phyloP scores from a whole-genome alignment of 257 asterid genomes.

The Echites panduratus region DNA sequence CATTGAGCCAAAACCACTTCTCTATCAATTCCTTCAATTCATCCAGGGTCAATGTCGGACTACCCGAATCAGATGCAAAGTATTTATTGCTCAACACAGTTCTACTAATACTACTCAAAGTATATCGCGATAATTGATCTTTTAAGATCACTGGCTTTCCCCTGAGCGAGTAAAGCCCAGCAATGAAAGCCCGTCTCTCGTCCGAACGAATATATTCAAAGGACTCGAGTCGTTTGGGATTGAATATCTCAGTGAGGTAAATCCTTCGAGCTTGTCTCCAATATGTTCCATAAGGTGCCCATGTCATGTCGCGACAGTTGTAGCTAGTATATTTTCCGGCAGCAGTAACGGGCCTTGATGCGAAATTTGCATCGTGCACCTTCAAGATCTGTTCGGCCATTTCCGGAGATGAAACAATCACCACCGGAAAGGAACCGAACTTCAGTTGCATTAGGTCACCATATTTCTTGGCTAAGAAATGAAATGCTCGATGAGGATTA shows the following conservation, averaged over 20 bases:
- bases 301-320: conserved; percentile 22
- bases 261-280: conserved; percentile 35
- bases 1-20: conserved; percentile 34
- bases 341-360: conserved; percentile 34
- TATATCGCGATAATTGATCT: conserved; percentile 17
- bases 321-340: conserved; percentile 32
- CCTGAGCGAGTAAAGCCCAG: conserved; percentile 14
- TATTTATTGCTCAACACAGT: conserved; percentile 20
- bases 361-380: conserved; percentile 25
- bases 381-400: conserved; percentile 36
- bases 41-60: neutral
- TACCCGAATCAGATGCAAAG: conserved; percentile 9
- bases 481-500: conserved; percentile 19
- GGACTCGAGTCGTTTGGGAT: conserved; percentile 21
- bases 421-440: conserved; percentile 27
- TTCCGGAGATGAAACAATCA: conserved; percentile 36
- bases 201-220: conserved; percentile 28
- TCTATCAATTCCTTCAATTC: conserved; percentile 28
- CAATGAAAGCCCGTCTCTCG: conserved; percentile 23
- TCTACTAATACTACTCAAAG: conserved; percentile 16
- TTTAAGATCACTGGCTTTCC: conserved; percentile 26
- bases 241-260: conserved; percentile 23
- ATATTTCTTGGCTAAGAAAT: conserved; percentile 22
- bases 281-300: conserved; percentile 39
- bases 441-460: conserved; percentile 35